Evolutionary conservation across 2,329 filamentous ascomycete species (phyloP), one percentile per base, ranked within the genome.

Genomic region (Sporothrix inflata): DNA sequence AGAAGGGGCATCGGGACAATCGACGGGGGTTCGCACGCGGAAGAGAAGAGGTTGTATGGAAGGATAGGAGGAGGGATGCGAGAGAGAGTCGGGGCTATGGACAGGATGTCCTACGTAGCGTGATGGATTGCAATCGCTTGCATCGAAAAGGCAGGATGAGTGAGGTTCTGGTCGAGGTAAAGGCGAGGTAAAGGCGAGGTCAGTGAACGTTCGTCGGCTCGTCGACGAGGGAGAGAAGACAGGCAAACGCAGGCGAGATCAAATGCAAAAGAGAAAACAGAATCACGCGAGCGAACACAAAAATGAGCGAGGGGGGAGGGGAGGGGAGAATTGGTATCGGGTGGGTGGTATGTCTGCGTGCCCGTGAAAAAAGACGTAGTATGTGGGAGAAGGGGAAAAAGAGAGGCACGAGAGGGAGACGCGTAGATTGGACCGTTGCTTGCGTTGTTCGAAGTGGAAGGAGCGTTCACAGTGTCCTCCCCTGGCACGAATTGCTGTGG

Each of bases 1-100:
- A 82, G 79, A 34, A 88, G 79, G 77, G 86, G 83, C 85, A 87
- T 87, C 73, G 78, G 74, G 7, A 4, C 5, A n/a, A 5, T 4
- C 11, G 34, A 3, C 16, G 72, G 45, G 3, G 12, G 9, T 24
- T 55, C 51, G 30, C 8, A 27, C 11, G 14, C 12, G 2, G 53
- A 38, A 19, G 42, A 19, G 16, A 34, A 34, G 11, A 5, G n/a
- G 21, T 1, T n/a, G 47, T 60, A n/a, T 45, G 42, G 5, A n/a
- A 27, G 47, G 40, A 34, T 7, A 19, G 11, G 8, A 45, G 2
- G 27, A 30, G 34, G 24, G 9, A n/a, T 21, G 47, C 1, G 30
- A 47, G 47, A 14, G 19, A 67, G 27, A 45, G 53, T n/a, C n/a
- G 51, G 5, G 38, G 30, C 7, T 24, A 27, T 34, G 67, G 67